Evolutionary conservation across 495 filamentous ascomycete genomes (phyloP).

Genomic region (Penicillium silybi): DNA sequence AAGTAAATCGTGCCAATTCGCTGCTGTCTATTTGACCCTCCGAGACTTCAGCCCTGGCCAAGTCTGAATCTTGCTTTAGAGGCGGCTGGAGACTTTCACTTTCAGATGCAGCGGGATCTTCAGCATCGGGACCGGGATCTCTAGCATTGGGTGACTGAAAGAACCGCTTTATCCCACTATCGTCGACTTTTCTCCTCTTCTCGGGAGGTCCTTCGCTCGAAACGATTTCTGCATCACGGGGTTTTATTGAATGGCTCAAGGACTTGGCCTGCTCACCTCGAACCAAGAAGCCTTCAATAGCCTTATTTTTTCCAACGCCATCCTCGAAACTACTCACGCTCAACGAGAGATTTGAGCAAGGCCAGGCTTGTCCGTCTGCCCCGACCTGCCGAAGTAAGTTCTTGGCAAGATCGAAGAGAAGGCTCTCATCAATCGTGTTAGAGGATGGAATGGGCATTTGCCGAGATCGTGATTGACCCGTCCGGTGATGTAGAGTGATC

Average conservation of each 20-base stretch:
- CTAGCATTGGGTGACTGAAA: constrained; percentile 15
- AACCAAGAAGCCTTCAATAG: constrained; percentile 79
- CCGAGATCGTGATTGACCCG: constrained; percentile 65
- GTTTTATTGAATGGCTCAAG: constrained; percentile 22
- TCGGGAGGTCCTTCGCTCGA: constrained; percentile 10
- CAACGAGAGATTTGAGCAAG: constrained; percentile 78
- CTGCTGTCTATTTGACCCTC: neutral
- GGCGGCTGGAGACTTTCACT: neutral
- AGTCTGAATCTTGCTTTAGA: neutral
- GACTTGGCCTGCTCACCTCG: constrained; percentile 70
- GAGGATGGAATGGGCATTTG: constrained; percentile 75
- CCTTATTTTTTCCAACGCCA: constrained; percentile 73
- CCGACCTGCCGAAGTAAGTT: constrained; percentile 71
- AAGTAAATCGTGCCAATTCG: constrained; percentile 34
- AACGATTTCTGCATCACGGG: constrained; percentile 5
- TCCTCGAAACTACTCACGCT: constrained; percentile 91
- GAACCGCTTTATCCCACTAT: constrained; percentile 31
- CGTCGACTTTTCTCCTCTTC: constrained; percentile 36
- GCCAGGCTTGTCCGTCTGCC: constrained; percentile 76
- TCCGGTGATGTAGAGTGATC: constrained; percentile 76
- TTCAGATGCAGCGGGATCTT: neutral
- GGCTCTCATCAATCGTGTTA: constrained; percentile 62
- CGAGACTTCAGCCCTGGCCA: neutral
- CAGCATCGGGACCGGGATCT: constrained; percentile 10
- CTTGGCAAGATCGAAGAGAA: constrained; percentile 75